phyloP scores from a whole-genome alignment of 495 filamentous ascomycete genomes.

The Letharia lupina region DNA sequence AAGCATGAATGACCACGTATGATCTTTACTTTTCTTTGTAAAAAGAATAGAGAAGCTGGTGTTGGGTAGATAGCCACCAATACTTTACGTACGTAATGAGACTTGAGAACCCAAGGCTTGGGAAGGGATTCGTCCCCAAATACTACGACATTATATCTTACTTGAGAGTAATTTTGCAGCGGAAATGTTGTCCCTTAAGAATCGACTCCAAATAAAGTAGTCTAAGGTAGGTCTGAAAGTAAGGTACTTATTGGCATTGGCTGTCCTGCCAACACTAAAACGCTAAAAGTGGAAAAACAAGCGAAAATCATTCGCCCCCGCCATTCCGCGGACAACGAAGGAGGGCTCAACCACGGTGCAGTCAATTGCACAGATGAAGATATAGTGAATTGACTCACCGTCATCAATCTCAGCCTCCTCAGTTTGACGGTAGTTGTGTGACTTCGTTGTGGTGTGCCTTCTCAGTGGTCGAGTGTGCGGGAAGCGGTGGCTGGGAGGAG shows the following conservation, averaged over 20 bases:
- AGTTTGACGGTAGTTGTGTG: background rate
- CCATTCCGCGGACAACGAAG: background rate
- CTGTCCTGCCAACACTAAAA: constrained; percentile 5
- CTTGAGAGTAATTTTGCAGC: too few relatives aligned
- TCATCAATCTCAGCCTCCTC: constrained; percentile 14
- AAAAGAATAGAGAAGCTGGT: background rate
- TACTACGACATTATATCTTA: too few relatives aligned
- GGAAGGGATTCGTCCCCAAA: background rate
- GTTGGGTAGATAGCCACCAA: background rate
- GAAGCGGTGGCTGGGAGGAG: constrained; percentile 16
- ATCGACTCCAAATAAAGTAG: too few relatives aligned
- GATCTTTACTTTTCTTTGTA: background rate
- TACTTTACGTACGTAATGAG: background rate
- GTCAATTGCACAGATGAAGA: background rate
- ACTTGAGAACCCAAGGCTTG: background rate
- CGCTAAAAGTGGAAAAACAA: background rate
- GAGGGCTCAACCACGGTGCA: background rate
- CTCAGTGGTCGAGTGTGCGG: constrained; percentile 6
- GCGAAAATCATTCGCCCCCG: background rate
- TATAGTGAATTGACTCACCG: constrained; percentile 2
- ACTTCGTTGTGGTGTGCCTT: constrained; percentile 9
- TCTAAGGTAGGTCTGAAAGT: too few relatives aligned
- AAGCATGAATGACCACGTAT: background rate
- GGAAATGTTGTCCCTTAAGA: too few relatives aligned
- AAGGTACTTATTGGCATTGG: background rate